Conservation (phyloP, 2,329 filamentous ascomycete genomes). For the Ophiosphaerella herpotricha region DNA sequence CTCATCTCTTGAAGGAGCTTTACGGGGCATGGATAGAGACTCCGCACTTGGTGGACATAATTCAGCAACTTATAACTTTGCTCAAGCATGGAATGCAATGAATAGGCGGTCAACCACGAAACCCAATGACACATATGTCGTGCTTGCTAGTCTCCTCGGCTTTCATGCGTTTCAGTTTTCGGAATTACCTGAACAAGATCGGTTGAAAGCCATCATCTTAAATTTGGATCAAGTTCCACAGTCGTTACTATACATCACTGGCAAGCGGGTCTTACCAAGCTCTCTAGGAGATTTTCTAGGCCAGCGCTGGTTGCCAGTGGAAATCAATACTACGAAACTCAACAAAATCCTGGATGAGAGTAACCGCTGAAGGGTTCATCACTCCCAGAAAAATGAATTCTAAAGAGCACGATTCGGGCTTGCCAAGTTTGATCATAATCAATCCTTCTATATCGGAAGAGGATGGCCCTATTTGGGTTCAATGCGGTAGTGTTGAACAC, state of each 20-base stretch:
- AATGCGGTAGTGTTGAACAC: neutral
- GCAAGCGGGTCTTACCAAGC: neutral
- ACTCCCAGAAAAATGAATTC: no score
- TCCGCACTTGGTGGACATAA: no score
- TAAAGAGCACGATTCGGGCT: neutral
- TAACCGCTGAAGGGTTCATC: neutral
- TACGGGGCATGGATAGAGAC: neutral
- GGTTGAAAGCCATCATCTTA: neutral
- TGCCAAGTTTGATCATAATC: neutral
- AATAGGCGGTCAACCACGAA: neutral
- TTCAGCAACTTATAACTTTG: neutral
- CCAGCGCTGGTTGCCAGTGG: neutral
- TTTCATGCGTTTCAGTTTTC: constrained; percentile 1
- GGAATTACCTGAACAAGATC: neutral
- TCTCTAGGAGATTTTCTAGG: neutral
- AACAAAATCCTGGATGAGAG: neutral
- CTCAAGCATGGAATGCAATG: constrained; percentile 1
- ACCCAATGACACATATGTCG: neutral
- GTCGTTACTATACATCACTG: neutral
- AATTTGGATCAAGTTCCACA: neutral
- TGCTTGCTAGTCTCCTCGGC: constrained; percentile 1
- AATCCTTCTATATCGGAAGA: neutral
- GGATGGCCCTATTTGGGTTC: neutral
- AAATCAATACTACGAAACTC: neutral
- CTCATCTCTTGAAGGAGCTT: neutral